phyloP scores from a whole-genome alignment of 441 rosid species.

The Cnidoscolus chayamansa region DNA sequence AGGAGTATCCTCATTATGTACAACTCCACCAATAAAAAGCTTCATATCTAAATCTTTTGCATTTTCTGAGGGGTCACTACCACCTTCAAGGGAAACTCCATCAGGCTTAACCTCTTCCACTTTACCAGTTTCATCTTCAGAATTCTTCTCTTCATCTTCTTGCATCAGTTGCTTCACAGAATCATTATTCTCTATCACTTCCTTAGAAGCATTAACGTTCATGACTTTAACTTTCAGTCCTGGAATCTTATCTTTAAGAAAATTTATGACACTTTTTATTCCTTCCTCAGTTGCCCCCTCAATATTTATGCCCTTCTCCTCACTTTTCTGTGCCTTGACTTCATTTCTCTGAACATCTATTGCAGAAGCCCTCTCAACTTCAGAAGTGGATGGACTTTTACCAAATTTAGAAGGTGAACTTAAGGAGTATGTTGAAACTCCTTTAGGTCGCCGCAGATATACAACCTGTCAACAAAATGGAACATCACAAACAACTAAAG shows the following conservation, averaged over 20 bases:
- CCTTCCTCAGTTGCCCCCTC: slow-evolving; percentile 90
- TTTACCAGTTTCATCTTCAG: slow-evolving; percentile 50
- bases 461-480: slow-evolving; percentile 49
- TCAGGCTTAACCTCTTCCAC: slow-evolving; percentile 62
- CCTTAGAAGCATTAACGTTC: slow-evolving; percentile 54
- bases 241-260: slow-evolving; percentile 89
- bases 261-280: slow-evolving; percentile 80
- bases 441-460: slow-evolving; percentile 60
- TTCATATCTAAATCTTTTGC: slow-evolving; percentile 61
- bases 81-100: slow-evolving; percentile 39
- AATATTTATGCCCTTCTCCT: slow-evolving; percentile 58
- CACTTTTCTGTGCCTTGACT: slow-evolving; percentile 52
- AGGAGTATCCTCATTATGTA: slow-evolving; percentile 67
- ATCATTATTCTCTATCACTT: slow-evolving; percentile 53
- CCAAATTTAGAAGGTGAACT: slow-evolving; percentile 37
- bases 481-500: too few relatives aligned
- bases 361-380: slow-evolving; percentile 46
- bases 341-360: slow-evolving; percentile 59
- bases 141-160: slow-evolving; percentile 56
- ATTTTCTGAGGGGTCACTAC: slow-evolving; percentile 41
- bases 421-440: slow-evolving; percentile 38
- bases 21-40: slow-evolving; percentile 82
- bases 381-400: slow-evolving; percentile 39
- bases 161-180: slow-evolving; percentile 56
- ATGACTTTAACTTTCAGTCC: slow-evolving; percentile 77